Conservation (phyloP, 1,139 yeast species). For the Saccharomyces hybrid region DNA sequence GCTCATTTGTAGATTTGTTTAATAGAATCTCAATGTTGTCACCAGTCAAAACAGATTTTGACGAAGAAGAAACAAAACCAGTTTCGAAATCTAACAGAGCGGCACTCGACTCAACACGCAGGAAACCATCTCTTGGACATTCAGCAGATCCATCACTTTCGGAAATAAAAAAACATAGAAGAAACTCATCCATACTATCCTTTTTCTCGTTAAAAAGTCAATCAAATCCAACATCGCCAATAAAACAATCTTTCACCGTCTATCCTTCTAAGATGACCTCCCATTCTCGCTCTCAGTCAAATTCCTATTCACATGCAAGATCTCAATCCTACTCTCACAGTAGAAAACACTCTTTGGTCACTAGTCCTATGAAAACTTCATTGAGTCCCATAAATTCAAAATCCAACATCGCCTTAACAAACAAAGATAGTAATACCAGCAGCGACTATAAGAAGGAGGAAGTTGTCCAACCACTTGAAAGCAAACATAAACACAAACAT, state of each 20-base stretch:
- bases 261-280: not conserved
- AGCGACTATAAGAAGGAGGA: not conserved
- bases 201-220: conserved; percentile 13
- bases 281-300: not conserved
- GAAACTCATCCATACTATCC: conserved; percentile 22
- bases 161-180: conserved; percentile 20
- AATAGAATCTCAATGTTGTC: conserved; percentile 29
- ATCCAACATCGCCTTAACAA: not conserved
- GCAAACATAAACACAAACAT: not conserved
- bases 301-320: conserved; percentile 1
- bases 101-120: conserved; percentile 1
- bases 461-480: not conserved
- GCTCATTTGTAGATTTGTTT: conserved; percentile 29
- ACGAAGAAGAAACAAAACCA: not conserved
- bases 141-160: conserved; percentile 2
- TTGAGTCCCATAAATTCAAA: not conserved
- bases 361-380: conserved; percentile 7
- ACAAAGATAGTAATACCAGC: not conserved
- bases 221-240: not conserved
- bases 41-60: conserved; percentile 8
- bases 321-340: conserved; percentile 6
- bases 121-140: conserved; percentile 9
- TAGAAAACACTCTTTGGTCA: conserved; percentile 8
- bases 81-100: not conserved
- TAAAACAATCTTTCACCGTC: not conserved